Evolutionary conservation across 805 yeast genomes (phyloP).

Genomic region (Debaryomyces hansenii): DNA sequence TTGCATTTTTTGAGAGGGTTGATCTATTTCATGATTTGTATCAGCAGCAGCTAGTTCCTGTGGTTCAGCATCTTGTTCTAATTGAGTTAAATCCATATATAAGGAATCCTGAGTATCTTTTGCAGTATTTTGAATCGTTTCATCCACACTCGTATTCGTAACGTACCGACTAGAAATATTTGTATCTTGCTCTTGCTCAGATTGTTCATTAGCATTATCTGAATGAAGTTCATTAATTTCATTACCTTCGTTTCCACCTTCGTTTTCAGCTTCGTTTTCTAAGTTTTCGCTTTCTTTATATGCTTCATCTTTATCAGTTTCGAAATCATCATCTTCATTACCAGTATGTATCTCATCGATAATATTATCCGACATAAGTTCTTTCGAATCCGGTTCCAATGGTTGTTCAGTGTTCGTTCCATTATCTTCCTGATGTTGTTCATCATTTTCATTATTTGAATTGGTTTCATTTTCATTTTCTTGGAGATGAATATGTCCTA

Average conservation of each 20-base stretch:
- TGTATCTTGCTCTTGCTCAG: not conserved
- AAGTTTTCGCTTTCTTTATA: not conserved
- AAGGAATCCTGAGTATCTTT: not conserved
- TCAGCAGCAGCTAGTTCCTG: not conserved
- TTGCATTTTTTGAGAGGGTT: constrained; percentile 10
- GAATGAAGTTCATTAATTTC: not conserved
- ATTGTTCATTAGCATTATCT: too few species aligned
- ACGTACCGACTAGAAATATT: not conserved
- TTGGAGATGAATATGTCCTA: not conserved
- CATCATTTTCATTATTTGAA: not conserved
- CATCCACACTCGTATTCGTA: not conserved
- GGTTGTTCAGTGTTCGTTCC: not conserved
- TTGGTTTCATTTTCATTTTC: not conserved
- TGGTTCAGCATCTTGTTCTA: not conserved
- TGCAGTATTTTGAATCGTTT: not conserved
- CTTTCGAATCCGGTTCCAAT: not conserved
- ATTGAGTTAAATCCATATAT: not conserved
- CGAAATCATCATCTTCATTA: not conserved
- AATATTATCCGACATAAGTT: not conserved
- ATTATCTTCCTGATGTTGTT: not conserved
- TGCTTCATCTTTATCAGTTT: too few species aligned
- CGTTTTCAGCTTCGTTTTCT: not conserved
- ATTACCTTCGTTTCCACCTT: not conserved
- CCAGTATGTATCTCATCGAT: not conserved
- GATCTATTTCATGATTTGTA: not conserved